Conservation (phyloP, 1,284 basidiomycete genomes). For the Rhodotorula sp. region DNA sequence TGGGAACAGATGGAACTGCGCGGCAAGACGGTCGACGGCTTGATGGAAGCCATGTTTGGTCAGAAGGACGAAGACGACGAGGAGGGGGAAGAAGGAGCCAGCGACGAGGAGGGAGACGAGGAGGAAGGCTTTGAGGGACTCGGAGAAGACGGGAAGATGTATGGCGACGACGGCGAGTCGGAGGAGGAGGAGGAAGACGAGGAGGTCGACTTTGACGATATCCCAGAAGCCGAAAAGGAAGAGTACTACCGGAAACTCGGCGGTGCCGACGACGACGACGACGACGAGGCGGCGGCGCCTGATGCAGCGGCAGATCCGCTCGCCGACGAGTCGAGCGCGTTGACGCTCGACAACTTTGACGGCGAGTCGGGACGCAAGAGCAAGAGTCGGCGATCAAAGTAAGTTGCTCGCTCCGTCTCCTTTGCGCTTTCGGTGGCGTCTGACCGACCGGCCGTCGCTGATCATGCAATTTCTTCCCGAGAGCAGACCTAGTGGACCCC, state of each 20-base stretch:
- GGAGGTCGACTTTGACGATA: conserved; percentile 46
- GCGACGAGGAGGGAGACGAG: conserved; percentile 37
- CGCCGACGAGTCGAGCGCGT: conserved; percentile 16
- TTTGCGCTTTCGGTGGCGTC: neutral
- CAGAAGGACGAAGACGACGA: conserved; percentile 46
- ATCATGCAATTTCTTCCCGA: neutral
- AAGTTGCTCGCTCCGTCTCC: conserved; percentile 8
- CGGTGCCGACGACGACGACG: conserved; percentile 43
- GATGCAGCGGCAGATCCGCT: conserved; percentile 22
- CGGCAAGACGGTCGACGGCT: conserved; percentile 50
- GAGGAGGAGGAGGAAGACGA: conserved; percentile 49
- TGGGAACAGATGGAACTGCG: conserved; percentile 90
- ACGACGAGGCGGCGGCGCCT: conserved; percentile 32
- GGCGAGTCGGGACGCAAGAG: conserved; percentile 12
- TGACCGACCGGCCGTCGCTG: neutral
- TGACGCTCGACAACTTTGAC: conserved; percentile 41
- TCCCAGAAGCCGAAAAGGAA: conserved; percentile 49
- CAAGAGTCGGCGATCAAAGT: neutral
- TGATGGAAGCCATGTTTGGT: conserved; percentile 61
- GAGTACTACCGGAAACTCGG: conserved; percentile 55
- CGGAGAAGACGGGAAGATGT: neutral
- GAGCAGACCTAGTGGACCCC: conserved; percentile 6
- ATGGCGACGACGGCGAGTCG: conserved; percentile 7
- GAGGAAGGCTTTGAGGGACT: conserved; percentile 36
- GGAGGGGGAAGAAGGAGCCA: conserved; percentile 46